phyloP scores from a whole-genome alignment of 2,329 filamentous ascomycete species.

The Huntiella moniliformis region DNA sequence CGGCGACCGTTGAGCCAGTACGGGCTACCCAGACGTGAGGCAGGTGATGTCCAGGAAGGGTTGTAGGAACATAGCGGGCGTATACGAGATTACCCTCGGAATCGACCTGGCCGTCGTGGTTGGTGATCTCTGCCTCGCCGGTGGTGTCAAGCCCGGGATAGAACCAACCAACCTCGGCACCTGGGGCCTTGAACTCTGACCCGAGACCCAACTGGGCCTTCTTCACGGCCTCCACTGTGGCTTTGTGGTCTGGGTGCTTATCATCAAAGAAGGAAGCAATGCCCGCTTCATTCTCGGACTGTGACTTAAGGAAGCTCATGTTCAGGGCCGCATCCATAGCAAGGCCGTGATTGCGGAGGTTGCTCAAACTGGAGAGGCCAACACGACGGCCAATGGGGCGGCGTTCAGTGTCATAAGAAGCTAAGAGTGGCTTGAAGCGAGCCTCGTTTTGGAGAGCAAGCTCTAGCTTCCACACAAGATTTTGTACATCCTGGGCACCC shows the following conservation, averaged over 20 bases:
- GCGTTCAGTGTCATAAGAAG: slow-evolving; percentile 4
- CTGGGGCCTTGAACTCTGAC: slow-evolving; percentile 6
- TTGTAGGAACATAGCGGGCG: neutral
- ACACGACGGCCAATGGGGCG: slow-evolving; percentile 4
- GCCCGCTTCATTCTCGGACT: neutral
- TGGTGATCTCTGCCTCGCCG: neutral
- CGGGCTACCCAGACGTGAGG: slow-evolving; percentile 3
- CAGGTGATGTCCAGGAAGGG: slow-evolving; percentile 5
- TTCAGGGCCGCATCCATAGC: slow-evolving; percentile 6
- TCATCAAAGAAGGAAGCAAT: slow-evolving; percentile 3
- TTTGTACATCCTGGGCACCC: slow-evolving; percentile 5
- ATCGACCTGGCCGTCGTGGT: slow-evolving; percentile 2
- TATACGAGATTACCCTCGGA: neutral
- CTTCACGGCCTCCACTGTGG: neutral
- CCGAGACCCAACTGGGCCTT: neutral
- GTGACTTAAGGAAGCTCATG: neutral
- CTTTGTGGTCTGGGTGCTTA: neutral
- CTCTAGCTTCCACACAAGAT: slow-evolving; percentile 4
- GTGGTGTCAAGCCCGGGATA: neutral
- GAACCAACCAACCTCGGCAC: slow-evolving; percentile 6
- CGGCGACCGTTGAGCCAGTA: neutral
- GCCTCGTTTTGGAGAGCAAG: slow-evolving; percentile 2
- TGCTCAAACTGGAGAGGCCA: slow-evolving; percentile 1
- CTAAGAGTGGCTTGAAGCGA: neutral
- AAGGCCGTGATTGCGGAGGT: slow-evolving; percentile 4